phyloP scores from a whole-genome alignment of 1,284 basidiomycete genomes.

The Entoloma clypeatum region DNA sequence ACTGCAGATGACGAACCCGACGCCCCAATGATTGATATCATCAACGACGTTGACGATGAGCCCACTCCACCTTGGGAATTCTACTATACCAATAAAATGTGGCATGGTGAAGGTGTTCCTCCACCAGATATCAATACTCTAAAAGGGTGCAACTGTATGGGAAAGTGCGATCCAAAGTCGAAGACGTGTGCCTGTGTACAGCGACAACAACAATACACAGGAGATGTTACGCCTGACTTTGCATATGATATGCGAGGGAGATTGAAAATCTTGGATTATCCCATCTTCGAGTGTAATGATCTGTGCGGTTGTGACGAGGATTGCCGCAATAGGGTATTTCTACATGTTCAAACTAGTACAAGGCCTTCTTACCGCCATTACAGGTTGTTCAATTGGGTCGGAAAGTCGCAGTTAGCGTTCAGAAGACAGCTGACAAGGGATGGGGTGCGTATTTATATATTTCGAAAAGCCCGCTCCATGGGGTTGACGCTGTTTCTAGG shows the following conservation, averaged over 20 bases:
- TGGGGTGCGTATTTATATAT: slow-evolving; percentile 60
- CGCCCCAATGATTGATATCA: slow-evolving; percentile 61
- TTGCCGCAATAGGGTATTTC: slow-evolving; percentile 78
- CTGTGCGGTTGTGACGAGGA: slow-evolving; percentile 77
- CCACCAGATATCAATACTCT: slow-evolving; percentile 57
- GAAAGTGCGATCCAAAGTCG: slow-evolving; percentile 66
- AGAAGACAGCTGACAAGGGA: slow-evolving; percentile 70
- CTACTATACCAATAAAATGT: slow-evolving; percentile 73
- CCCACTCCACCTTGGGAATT: slow-evolving; percentile 74
- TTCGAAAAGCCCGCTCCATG: background rate
- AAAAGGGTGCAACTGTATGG: slow-evolving; percentile 69
- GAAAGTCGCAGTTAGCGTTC: slow-evolving; percentile 55
- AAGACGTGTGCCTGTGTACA: slow-evolving; percentile 65
- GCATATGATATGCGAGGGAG: slow-evolving; percentile 59
- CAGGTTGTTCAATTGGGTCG: slow-evolving; percentile 84
- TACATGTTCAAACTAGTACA: slow-evolving; percentile 3
- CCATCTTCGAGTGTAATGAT: slow-evolving; percentile 87
- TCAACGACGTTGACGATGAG: slow-evolving; percentile 63
- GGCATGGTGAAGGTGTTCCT: slow-evolving; percentile 64
- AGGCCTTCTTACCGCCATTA: no score
- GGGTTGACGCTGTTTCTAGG: slow-evolving; percentile 37
- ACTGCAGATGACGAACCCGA: slow-evolving; percentile 58
- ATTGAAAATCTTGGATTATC: slow-evolving; percentile 48
- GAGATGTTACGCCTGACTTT: slow-evolving; percentile 46
- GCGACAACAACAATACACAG: slow-evolving; percentile 48